Percentiles rank a stretch among this genome's conserved stretches.
These are phyloP conservation scores for Plectosphaerella plurivora DNA, from an alignment of 2,329 filamentous ascomycete genomes.

Conservation along the genomic window DNA sequence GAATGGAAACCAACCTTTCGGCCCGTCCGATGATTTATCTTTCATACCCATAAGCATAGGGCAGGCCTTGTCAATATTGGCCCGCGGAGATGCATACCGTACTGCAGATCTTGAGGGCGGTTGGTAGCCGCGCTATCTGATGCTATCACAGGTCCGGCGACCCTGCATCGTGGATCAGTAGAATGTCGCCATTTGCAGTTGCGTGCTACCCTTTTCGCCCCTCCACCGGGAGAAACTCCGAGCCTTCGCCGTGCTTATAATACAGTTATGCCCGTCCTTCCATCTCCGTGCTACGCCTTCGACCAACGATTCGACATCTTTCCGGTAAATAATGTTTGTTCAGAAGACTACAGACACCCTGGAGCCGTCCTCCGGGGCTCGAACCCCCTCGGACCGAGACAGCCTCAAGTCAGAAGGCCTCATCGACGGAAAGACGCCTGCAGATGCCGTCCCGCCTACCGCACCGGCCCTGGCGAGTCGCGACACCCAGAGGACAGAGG, in stretches of 20 bases:
- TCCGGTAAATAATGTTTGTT: constrained; percentile 2
- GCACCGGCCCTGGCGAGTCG: constrained; percentile 18
- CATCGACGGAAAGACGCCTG: not conserved
- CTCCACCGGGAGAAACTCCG: not conserved
- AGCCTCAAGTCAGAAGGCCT: constrained; percentile 1
- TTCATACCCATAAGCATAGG: not conserved
- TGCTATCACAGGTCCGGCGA: not conserved
- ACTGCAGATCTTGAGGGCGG: not conserved
- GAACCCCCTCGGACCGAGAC: constrained; percentile 7
- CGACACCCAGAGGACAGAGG: constrained; percentile 22
- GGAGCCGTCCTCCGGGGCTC: constrained; percentile 3
- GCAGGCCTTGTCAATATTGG: not conserved
- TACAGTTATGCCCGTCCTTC: not conserved
- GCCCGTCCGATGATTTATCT: too few species aligned
- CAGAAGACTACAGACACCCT: not conserved
- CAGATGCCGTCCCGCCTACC: constrained; percentile 1
- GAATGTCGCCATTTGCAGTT: not conserved
- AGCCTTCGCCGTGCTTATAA: not conserved
- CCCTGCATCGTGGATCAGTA: not conserved
- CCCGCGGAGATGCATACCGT: not conserved
- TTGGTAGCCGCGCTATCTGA: not conserved
- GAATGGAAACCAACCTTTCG: too few species aligned
- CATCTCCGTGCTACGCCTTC: not conserved
- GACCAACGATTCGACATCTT: not conserved
- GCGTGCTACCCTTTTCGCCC: not conserved